Base-by-base conservation (phyloP, 352 stramenopile species). In the Pythium dissimile region DNA sequence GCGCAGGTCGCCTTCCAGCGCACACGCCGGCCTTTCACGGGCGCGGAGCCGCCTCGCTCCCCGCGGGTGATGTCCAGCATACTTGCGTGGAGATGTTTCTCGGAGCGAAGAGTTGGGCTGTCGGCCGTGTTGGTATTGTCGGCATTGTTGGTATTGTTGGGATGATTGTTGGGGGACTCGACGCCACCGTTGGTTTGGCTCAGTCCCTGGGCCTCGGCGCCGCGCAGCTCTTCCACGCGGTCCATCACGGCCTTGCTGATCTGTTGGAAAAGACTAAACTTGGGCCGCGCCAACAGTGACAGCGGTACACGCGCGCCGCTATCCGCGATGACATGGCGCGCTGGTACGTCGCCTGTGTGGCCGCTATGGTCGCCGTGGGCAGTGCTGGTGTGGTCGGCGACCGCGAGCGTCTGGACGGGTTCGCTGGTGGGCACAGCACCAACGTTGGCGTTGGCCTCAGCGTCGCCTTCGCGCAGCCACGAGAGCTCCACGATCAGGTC, bases 401-500 rank as follows among this genome's bases (percentile, higher is more conserved):
- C 20, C 10, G 47, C 31, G n/a, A 44, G 30, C 23, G 31, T 28
- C 11, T 24, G 15, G 42, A 6, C 24, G 11, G 45, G 15, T 28
- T 42, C 28, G 26, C 27, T 32, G 44, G 44, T 32, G 53, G 53
- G 44, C 27, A 44, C 59, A n/a, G 47, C 56, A 0, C 47, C 56
- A 6, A 57, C 12, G 20, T 38, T 12, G 37, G 24, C 15, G 34
- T 8, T 13, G 10, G n/a, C 20, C 6, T 35, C 11, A 26, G 32
- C 70, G 24, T 77, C 61, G 24, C n/a, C n/a, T n/a, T 75, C 69
- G n/a, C 71, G 73, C 32, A 89, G 54, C 77, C 84, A 89, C 58
- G 80, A 88, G 59, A 94, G 82, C 75, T 94, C 82, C 20, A 99
- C 73, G 18, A 99, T 81, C 16, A 99, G 66, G 72, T 99, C 96